phyloP scores from a whole-genome alignment of 2,329 filamentous ascomycete genomes.

The Calonectria pteridis region DNA sequence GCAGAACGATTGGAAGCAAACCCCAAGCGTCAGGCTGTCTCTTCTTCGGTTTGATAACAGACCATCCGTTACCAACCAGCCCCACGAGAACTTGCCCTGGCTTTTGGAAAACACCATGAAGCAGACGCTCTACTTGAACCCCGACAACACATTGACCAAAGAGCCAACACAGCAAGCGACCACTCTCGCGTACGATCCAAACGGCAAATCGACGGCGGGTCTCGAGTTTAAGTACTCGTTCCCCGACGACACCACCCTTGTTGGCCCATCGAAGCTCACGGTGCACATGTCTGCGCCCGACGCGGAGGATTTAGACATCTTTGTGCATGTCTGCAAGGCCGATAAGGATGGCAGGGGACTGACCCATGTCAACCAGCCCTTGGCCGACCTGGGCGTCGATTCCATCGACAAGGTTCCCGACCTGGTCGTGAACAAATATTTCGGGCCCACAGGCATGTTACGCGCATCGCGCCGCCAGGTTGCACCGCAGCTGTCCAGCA shows the following conservation, averaged over 20 bases:
- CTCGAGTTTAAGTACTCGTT: not conserved
- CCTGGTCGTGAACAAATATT: not conserved
- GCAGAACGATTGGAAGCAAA: not conserved
- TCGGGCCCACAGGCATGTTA: not conserved
- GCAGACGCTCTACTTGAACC: not conserved
- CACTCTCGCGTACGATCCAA: not conserved
- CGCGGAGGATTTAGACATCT: not conserved
- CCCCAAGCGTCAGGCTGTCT: not conserved
- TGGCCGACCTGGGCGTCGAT: not conserved
- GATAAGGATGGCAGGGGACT: not conserved
- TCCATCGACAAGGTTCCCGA: not conserved
- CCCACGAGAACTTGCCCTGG: not conserved
- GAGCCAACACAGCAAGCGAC: not conserved
- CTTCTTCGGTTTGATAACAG: not conserved
- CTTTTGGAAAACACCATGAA: not conserved
- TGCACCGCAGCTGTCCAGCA: not conserved
- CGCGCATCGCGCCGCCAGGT: not conserved
- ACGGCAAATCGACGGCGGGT: not conserved
- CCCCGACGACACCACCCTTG: not conserved
- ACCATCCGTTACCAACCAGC: not conserved
- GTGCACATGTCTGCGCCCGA: not conserved
- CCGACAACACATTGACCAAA: not conserved
- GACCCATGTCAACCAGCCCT: not conserved
- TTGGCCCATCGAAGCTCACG: not conserved
- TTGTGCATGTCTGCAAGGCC: not conserved